Base-by-base conservation (phyloP, 2,329 filamentous ascomycete species). In the Pyricularia pennisetigena region DNA sequence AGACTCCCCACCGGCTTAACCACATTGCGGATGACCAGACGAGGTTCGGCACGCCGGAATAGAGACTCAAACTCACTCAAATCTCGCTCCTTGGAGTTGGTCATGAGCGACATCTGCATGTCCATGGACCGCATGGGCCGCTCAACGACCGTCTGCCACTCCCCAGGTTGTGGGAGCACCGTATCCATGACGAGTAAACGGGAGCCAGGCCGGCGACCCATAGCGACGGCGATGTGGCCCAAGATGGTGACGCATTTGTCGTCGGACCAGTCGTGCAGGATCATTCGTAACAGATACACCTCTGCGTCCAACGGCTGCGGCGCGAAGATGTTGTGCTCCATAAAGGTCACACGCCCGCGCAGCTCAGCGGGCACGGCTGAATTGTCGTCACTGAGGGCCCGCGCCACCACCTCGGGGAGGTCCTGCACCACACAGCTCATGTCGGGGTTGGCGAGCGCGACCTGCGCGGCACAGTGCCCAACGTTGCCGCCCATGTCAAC, bases 291-390 rank as follows among this genome's bases (percentile, higher is more conserved):
- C 68, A 86, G 76, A 75, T 83, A 86, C 65, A 84, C 76, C 68
- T 83, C 82, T 8, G 81, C 83, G 75, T 75, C 69, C 12, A 68
- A 66, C 28, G 71, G 68, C 23, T 74, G 68, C 4, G 77, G 73
- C 62, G 75, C 68, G 74, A 80, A 80, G 71, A 81, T 78, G 71
- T 77, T 74, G 70, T 80, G 79, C 12, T 74, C 73, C 54, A 75
- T 70, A 70, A 80, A 81, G 5, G 71, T 72, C 14, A 81, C 74
- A 7, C 79, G 75, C 10, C 41, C 41, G 3, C 41, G 72, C 12
- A 80, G 72, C 8, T 94, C 91, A 12, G 41, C 12, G 70, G 85
- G 82, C 0, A 91, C 82, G 73, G 90, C 78, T 73, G 89, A 83
- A 74, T 85, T 72, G 23, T 78, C 73, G 69, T 78, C 79, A n/a